phyloP scores from a whole-genome alignment of 768 basidiomycete species.

The Lepiota brunneoincarnata region DNA sequence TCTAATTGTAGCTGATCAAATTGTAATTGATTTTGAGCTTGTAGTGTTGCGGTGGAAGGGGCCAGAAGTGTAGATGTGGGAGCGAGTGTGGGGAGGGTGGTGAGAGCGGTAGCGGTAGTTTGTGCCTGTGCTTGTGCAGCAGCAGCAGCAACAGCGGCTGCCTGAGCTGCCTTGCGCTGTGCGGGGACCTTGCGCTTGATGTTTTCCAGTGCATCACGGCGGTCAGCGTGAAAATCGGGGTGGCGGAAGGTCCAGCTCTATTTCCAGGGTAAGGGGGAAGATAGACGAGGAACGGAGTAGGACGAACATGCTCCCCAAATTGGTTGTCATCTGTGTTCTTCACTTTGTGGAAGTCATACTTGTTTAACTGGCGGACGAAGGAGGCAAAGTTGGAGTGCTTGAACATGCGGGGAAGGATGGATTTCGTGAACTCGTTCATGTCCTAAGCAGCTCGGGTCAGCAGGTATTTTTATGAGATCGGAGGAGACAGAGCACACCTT shows the following conservation, averaged over 20 bases:
- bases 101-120: conserved; percentile 15
- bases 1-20: conserved; percentile 19
- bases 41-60: conserved; percentile 9
- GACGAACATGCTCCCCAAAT: conserved; percentile 58
- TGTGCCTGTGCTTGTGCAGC: conserved; percentile 10
- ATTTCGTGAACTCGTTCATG: conserved; percentile 96
- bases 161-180: conserved; percentile 46
- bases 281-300: neutral
- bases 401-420: conserved; percentile 87
- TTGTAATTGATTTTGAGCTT: conserved; percentile 7
- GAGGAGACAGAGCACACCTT: conserved; percentile 42
- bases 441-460: conserved; percentile 36
- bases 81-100: conserved; percentile 14
- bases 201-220: conserved; percentile 53
- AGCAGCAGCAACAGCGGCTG: conserved; percentile 4
- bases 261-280: neutral
- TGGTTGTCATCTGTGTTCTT: conserved; percentile 84
- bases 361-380: conserved; percentile 92
- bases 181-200: conserved; percentile 61
- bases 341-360: conserved; percentile 96
- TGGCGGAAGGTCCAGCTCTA: conserved; percentile 61
- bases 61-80: conserved; percentile 26
- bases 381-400: conserved; percentile 94
- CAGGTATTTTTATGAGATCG: neutral
- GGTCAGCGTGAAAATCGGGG: conserved; percentile 55